phyloP scores from a whole-genome alignment of 768 basidiomycete species.

The Tylopilus sp. region DNA sequence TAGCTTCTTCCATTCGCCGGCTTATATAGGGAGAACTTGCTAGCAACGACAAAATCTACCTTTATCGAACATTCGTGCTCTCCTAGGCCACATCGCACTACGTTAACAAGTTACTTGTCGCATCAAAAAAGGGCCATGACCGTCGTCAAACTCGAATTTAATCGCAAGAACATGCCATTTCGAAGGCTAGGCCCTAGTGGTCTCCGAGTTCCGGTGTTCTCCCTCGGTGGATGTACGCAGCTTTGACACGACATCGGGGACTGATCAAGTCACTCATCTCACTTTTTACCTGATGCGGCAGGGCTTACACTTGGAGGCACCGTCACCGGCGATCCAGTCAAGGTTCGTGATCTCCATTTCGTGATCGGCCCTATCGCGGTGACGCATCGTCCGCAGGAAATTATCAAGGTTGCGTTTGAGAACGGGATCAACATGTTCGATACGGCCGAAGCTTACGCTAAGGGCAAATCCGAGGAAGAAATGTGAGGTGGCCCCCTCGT shows the following conservation, averaged over 20 bases:
- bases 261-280: neutral
- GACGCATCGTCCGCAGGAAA: neutral
- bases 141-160: constrained; percentile 3
- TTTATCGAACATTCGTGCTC: neutral
- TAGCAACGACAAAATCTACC: neutral
- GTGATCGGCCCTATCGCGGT: neutral
- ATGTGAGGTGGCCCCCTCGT: neutral
- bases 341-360: neutral
- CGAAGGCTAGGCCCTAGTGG: constrained; percentile 6
- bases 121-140: neutral
- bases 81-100: neutral
- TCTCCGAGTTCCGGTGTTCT: constrained; percentile 8
- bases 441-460: constrained; percentile 8
- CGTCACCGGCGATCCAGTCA: constrained; percentile 2
- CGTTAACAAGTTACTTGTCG: neutral
- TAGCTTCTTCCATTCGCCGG: neutral
- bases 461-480: constrained; percentile 4
- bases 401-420: constrained; percentile 6
- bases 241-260: neutral
- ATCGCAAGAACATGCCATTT: constrained; percentile 8
- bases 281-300: neutral
- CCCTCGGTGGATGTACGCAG: constrained; percentile 6
- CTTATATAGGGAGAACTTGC: neutral
- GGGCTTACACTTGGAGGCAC: constrained; percentile 11
- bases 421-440: constrained; percentile 13